Evolutionary conservation across 2,329 filamentous ascomycete genomes (phyloP).

Genomic region (Zasmidium angulare): DNA sequence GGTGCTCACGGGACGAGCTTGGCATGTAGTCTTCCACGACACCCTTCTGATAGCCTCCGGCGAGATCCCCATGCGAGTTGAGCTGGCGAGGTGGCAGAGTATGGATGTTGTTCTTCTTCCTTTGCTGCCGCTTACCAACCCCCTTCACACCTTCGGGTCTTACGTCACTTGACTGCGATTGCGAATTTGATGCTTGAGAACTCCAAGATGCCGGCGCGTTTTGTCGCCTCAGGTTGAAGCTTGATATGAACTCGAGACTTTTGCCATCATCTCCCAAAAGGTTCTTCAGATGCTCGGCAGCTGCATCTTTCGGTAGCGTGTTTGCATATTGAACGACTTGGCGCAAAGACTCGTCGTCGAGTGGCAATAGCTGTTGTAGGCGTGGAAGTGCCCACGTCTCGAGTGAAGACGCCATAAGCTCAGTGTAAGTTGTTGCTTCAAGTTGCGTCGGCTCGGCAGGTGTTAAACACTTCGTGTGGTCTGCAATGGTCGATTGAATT

Average conservation of each 20-base stretch:
- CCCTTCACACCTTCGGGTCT: constrained; percentile 24
- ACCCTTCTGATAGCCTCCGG: constrained; percentile 75
- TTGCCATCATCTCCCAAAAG: constrained; percentile 83
- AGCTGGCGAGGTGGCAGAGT: constrained; percentile 41
- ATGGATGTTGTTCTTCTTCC: constrained; percentile 43
- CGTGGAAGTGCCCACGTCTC: constrained; percentile 63
- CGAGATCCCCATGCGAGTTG: constrained; percentile 62
- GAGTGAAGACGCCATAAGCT: constrained; percentile 20
- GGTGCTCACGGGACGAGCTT: constrained; percentile 41
- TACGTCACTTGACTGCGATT: neutral
- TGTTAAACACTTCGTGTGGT: too few species aligned
- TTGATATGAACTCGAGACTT: constrained; percentile 68
- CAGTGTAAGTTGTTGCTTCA: neutral
- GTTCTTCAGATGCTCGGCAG: constrained; percentile 82
- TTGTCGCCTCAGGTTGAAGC: constrained; percentile 67
- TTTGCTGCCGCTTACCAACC: constrained; percentile 32
- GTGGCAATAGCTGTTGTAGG: constrained; percentile 74
- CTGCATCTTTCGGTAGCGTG: constrained; percentile 72
- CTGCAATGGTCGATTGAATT: neutral
- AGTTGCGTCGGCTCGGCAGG: neutral
- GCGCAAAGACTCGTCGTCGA: constrained; percentile 80
- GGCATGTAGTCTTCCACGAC: constrained; percentile 73
- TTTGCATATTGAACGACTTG: constrained; percentile 82
- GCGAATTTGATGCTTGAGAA: neutral
- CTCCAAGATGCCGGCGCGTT: constrained; percentile 29